These are phyloP conservation scores for Globisporangium uncinulatum DNA, from an alignment of 352 stramenopile species.

Conservation along the genomic window DNA sequence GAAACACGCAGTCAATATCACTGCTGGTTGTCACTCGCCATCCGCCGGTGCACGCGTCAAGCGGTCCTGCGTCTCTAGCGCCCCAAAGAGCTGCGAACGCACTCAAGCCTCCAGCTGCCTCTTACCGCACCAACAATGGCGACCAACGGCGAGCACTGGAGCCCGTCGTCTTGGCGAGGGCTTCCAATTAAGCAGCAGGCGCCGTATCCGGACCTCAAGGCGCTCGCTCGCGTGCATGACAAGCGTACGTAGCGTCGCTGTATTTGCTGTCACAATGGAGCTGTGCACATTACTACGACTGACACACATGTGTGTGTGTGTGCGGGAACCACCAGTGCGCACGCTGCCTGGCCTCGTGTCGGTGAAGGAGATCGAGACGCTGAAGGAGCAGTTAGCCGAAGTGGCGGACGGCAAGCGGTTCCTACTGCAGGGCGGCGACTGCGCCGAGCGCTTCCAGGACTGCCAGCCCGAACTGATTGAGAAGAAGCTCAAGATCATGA, in stretches of 20 bases:
- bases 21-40: no score
- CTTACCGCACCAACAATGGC: slow-evolving; percentile 1
- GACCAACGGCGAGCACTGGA: slow-evolving; percentile 27
- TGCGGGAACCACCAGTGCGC: slow-evolving; percentile 39
- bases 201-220: slow-evolving; percentile 54
- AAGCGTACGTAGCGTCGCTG: slow-evolving; percentile 39
- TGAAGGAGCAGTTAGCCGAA: slow-evolving; percentile 90
- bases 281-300: not conserved
- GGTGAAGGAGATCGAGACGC: slow-evolving; percentile 91
- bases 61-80: no score
- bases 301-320: slow-evolving; percentile 1
- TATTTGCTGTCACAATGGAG: not conserved
- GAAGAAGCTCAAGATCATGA: slow-evolving; percentile 94
- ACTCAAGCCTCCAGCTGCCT: not conserved
- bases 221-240: slow-evolving; percentile 64
- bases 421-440: slow-evolving; percentile 98
- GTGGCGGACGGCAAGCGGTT: slow-evolving; percentile 96
- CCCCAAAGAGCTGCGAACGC: not conserved
- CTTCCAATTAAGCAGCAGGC: slow-evolving; percentile 84
- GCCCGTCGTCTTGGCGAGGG: slow-evolving; percentile 64
- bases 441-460: slow-evolving; percentile 95
- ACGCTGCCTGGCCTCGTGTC: slow-evolving; percentile 92
- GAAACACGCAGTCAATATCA: no score
- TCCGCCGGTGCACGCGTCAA: no score
- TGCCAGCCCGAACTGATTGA: slow-evolving; percentile 82